phyloP scores from a whole-genome alignment of 331 rosid genomes.

The Quercus lobata region DNA sequence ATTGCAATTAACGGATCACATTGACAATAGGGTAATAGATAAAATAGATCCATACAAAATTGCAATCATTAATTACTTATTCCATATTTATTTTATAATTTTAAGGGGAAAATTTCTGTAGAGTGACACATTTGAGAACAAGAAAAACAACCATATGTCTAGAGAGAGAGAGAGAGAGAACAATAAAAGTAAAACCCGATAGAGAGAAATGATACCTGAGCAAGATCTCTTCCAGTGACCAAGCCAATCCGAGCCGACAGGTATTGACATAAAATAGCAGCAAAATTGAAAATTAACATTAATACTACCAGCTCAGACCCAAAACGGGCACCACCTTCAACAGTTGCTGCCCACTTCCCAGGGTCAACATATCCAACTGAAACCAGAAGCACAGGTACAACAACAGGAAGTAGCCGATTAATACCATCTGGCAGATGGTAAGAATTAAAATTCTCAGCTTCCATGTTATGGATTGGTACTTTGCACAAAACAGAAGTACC shows the following conservation, averaged over 20 bases:
- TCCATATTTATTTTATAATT: background rate
- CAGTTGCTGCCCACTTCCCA: slow-evolving; percentile 89
- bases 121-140: background rate
- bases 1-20: background rate
- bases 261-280: slow-evolving; percentile 88
- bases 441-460: slow-evolving; percentile 28
- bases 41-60: background rate
- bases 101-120: background rate
- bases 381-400: slow-evolving; percentile 69
- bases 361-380: slow-evolving; percentile 91
- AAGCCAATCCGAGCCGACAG: slow-evolving; percentile 80
- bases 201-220: slow-evolving; percentile 55
- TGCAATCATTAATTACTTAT: background rate
- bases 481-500: slow-evolving; percentile 20
- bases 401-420: slow-evolving; percentile 54
- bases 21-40: background rate
- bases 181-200: background rate
- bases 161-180: background rate
- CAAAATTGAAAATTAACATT: slow-evolving; percentile 72
- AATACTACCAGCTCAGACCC: slow-evolving; percentile 67
- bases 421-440: slow-evolving; percentile 33
- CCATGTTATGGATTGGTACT: slow-evolving; percentile 47
- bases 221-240: slow-evolving; percentile 83
- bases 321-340: slow-evolving; percentile 89
- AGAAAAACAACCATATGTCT: background rate